Base-by-base conservation (phyloP, 345 rosid genomes). In the Noccaea caerulescens region DNA sequence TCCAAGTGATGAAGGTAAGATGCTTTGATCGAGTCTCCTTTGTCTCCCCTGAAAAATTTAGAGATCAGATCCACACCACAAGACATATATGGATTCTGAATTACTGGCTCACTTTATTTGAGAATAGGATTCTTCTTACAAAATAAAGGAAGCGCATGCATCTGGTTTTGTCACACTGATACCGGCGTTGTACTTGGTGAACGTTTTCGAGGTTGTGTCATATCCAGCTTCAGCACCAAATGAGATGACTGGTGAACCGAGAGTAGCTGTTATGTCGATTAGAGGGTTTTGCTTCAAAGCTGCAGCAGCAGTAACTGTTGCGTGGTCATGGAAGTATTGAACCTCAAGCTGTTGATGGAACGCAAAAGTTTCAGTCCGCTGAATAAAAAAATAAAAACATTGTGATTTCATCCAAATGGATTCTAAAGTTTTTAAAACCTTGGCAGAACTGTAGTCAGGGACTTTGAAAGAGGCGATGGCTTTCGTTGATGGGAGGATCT, bases 171-270 rank as follows among this genome's bases (percentile, higher is more conserved):
- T 73, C 60, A 89, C 77, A 70, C 87, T 84, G 56, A 94, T 71
- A 20, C 95, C 97, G 6, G 92, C 95, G 36, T 87, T 94, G 86
- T 91, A 89, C 86, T 84, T 94, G 2, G 88, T 83, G 56, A 94
- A 82, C 34, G 67, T 84, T 72, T 91, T 85, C 53, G 85, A 64
- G 65, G 80, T 73, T 18, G 92, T 81, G 59, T 91, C 93, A 60
- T 91, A 94, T 11, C 96, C 88, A 41, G 95, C 97, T 81, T 91
- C 99, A 3, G 88, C 97, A 79, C 99, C 99, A 80, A 91, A 89
- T 63, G 95, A 88, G 73, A 94, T 79, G 43, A 80, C 58, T 8
- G 96, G 89, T 4, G 95, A 84, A 34, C 99, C 99, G 3, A 91
- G 76, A 56, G 98, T 89, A 49, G 90, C 90, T 11, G 99, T 78